Evolutionary conservation across 768 basidiomycete species (phyloP), one percentile per base, ranked within the genome.

Genomic region (Agrocybe pediades): DNA sequence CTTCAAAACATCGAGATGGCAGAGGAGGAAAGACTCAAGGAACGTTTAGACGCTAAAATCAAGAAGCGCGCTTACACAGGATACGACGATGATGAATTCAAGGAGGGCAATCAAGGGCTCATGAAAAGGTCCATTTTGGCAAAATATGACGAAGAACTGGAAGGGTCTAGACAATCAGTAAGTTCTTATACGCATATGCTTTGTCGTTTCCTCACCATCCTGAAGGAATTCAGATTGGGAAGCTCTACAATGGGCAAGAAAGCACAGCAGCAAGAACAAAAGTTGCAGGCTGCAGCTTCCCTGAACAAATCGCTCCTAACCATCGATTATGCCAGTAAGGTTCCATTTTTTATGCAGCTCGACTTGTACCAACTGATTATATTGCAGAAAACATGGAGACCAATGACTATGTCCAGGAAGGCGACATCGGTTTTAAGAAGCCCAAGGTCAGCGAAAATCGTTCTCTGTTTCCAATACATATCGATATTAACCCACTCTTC

Each of bases 41-140:
- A 92, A 71, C 86, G 87, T 29, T 75, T 85, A 46, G 91, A 95
- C 41, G 72, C 90, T 45, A 96, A 97, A 72, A 92, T 88, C 41
- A 94, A 96, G 75, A 86, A 82, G 53, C 84, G 83, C 21, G 89
- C 91, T 65, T 98, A 98, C 65, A 95, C 92, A 0, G 95, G 95
- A 15, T 96, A 92, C 67, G 95, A 99, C 62, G 96, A 98, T 62
- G 95, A 96, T 4, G 97, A 98, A 65, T 98, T 98, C 60, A 76
- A 69, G 2, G 82, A 83, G 20, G 90, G 86, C 20, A 80, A 76
- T 42, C 85, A 81, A 47, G 92, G 90, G n/a, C 33, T 64, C 8
- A 79, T 86, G 78, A 95, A 92, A 66, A 82, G 86, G 23, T 81
- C 90, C 24, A 77, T 98, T 26, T 72, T 99, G 48, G 81, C 90